Evolutionary conservation across 2,329 filamentous ascomycete genomes (phyloP), one percentile per base, ranked within the genome.

Genomic region (Xylogone sp.): DNA sequence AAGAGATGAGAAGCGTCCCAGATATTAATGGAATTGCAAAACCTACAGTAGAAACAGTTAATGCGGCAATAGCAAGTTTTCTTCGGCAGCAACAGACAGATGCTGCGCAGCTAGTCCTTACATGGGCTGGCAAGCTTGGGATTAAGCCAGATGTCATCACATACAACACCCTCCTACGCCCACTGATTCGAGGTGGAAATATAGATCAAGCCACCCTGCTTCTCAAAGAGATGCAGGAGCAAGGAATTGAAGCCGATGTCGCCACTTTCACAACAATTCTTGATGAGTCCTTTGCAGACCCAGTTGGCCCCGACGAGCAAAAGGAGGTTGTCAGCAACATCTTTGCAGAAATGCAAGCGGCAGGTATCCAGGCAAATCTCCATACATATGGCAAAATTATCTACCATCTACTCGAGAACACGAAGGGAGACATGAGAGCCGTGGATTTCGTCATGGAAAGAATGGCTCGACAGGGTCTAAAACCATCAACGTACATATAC

Each of bases 231-330:
- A 91, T 91, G 87, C 69, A 76, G 39, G 56, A 65, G 2, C 68
- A 75, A 16, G 74, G 75, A 2, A 66, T 90, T 22, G 58, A 74
- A 24, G 78, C 84, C 1, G 82, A 91, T 64, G 73, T 76, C n/a
- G 78, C 78, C 5, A 94, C 90, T 0, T 89, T 88, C 66, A 88
- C 83, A 20, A 82, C 90, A 55, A 75, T 94, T 51, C 73, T 94
- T 7, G 82, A 87, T 42, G 79, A 78, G 61, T 67, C 80, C 54
- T 70, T 81, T 42, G 68, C 81, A 42, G 62, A 69, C 34, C 47
- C 58, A 22, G 62, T 74, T 45, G 65, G 71, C 2, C 66, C 73
- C 0, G 66, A 73, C 10, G 74, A 83, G 49, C 83, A 86, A 64
- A 62, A 66, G 19, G 62, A 68, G 2, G 71, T 75, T 18, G 74